These are phyloP conservation scores for Claviceps arundinis DNA, from an alignment of 2,329 filamentous ascomycete genomes.

Conservation along the genomic window DNA sequence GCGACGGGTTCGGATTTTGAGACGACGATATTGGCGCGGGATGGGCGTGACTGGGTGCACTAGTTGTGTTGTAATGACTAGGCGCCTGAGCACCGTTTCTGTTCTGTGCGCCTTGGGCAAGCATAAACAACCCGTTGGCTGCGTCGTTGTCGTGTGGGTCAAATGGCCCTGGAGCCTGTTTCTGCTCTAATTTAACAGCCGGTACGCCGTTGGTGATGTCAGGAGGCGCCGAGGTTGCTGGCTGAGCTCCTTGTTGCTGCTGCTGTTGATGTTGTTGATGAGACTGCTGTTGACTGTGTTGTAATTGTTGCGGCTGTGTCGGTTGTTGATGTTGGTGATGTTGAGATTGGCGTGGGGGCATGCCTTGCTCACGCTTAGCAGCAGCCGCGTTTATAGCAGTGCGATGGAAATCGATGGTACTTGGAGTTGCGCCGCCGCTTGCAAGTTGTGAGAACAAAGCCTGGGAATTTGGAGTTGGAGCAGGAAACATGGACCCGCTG, in stretches of 20 bases:
- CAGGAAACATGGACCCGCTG: slow-evolving; percentile 94
- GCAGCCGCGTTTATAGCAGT: slow-evolving; percentile 73
- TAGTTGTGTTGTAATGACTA: slow-evolving; percentile 32
- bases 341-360: slow-evolving; percentile 15
- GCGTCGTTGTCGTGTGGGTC: slow-evolving; percentile 90
- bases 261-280: slow-evolving; percentile 7
- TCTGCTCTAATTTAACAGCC: slow-evolving; percentile 33
- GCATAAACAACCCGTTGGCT: slow-evolving; percentile 83
- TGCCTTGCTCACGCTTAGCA: slow-evolving; percentile 41
- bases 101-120: slow-evolving; percentile 62
- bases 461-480: slow-evolving; percentile 75
- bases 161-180: slow-evolving; percentile 50
- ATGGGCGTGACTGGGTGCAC: slow-evolving; percentile 37
- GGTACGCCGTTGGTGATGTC: slow-evolving; percentile 29
- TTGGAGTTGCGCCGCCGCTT: slow-evolving; percentile 73
- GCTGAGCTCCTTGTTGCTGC: slow-evolving; percentile 11
- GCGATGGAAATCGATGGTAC: slow-evolving; percentile 86
- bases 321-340: slow-evolving; percentile 7
- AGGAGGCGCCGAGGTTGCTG: slow-evolving; percentile 40
- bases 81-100: slow-evolving; percentile 42
- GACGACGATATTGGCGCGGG: slow-evolving; percentile 22
- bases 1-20: slow-evolving; percentile 29
- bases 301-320: slow-evolving; percentile 23
- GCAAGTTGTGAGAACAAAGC: slow-evolving; percentile 68
- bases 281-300: slow-evolving; percentile 20